Evolutionary conservation across 192 early-diverging fungal genomes (phyloP).

Genomic region (Phycomyces nitens): DNA sequence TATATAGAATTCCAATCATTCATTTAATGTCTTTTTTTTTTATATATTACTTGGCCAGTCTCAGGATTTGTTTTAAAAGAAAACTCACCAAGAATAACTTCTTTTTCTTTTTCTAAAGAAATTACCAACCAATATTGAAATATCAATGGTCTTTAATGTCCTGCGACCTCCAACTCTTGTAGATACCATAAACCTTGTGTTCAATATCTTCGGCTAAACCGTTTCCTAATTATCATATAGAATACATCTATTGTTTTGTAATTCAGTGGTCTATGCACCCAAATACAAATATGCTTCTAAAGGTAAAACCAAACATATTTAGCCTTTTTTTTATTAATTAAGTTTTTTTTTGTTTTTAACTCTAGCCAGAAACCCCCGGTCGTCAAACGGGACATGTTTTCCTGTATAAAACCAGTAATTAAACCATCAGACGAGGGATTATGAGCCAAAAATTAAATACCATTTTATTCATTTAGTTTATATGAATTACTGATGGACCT

Average conservation of each 20-base stretch:
- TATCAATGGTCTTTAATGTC: conserved; percentile 52
- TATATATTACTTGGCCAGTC: no score
- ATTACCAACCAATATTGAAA: conserved; percentile 19
- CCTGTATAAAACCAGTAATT: conserved; percentile 60
- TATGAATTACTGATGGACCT: conserved; percentile 56
- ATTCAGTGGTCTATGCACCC: conserved; percentile 46
- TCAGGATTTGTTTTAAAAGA: no score
- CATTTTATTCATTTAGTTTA: conserved; percentile 65
- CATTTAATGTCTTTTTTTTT: no score
- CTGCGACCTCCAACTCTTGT: conserved; percentile 61
- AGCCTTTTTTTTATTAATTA: conserved; percentile 6
- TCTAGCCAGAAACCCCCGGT: conserved; percentile 60
- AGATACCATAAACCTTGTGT: conserved; percentile 35
- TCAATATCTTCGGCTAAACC: conserved; percentile 2
- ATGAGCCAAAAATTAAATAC: conserved; percentile 64
- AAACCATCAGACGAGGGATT: conserved; percentile 55
- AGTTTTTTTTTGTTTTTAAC: no score
- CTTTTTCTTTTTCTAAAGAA: no score
- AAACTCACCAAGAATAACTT: no score
- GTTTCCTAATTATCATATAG: conserved; percentile 10
- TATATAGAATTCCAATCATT: no score
- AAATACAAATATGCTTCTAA: conserved; percentile 37
- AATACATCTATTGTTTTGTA: not conserved
- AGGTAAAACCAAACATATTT: conserved; percentile 28
- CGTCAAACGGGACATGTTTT: conserved; percentile 57